phyloP scores from a whole-genome alignment of 768 basidiomycete genomes.

The Pleurotus salmoneostramineus region DNA sequence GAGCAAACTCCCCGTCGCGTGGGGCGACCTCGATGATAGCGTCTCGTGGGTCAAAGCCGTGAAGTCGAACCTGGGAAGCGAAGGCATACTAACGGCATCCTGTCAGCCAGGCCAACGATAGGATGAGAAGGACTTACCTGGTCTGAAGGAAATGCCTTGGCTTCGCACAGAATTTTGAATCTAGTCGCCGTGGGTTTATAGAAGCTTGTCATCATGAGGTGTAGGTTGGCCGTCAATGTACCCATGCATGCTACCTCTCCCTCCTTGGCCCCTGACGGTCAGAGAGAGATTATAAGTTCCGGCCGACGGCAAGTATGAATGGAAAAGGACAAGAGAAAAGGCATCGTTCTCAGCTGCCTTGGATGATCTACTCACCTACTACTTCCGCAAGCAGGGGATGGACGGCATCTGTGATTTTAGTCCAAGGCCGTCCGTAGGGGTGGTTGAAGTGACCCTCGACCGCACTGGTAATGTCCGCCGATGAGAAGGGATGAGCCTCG shows the following conservation, averaged over 20 bases:
- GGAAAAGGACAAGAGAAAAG: background rate
- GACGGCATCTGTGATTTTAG: slow-evolving; percentile 67
- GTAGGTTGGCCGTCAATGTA: slow-evolving; percentile 91
- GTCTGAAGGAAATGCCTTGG: slow-evolving; percentile 94
- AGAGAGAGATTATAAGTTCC: slow-evolving; percentile 14
- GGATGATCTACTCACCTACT: slow-evolving; percentile 54
- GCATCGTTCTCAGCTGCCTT: background rate
- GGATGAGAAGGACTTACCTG: slow-evolving; percentile 50
- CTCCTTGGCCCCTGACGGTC: slow-evolving; percentile 69
- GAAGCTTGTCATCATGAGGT: slow-evolving; percentile 92
- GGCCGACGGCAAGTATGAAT: slow-evolving; percentile 2
- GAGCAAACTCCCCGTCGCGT: slow-evolving; percentile 76
- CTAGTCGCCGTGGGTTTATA: slow-evolving; percentile 84
- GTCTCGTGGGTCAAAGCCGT: slow-evolving; percentile 69
- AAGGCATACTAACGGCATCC: slow-evolving; percentile 77
- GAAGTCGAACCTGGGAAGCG: slow-evolving; percentile 81
- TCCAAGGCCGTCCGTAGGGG: slow-evolving; percentile 83
- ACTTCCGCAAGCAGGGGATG: slow-evolving; percentile 75
- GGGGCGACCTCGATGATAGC: slow-evolving; percentile 80
- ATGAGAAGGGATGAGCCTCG: slow-evolving; percentile 5
- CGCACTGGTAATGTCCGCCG: slow-evolving; percentile 43
- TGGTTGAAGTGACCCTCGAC: slow-evolving; percentile 90
- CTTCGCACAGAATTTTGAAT: slow-evolving; percentile 94
- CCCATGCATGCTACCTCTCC: slow-evolving; percentile 95
- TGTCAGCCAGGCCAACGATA: slow-evolving; percentile 4